Conservation (phyloP, 305 asterid genomes). For the Fraxinus angustifolia region DNA sequence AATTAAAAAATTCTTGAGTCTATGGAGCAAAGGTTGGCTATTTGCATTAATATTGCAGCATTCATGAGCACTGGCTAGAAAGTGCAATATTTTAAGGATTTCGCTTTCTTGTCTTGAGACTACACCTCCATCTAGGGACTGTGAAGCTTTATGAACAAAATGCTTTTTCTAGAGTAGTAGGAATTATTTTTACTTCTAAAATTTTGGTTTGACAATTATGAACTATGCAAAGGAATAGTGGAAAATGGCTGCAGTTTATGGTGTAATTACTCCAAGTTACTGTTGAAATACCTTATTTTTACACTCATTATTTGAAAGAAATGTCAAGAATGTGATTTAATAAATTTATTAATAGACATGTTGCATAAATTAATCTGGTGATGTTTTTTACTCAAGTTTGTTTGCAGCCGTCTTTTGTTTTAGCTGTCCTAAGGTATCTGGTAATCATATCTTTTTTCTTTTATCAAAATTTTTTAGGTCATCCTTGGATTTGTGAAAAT, state of each 20-base stretch:
- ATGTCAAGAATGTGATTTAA: neutral
- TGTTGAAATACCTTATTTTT: neutral
- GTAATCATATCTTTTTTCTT: conserved; percentile 1
- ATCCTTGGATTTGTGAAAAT: conserved; percentile 81
- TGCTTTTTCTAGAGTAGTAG: neutral
- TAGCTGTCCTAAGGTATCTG: neutral
- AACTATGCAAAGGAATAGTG: neutral
- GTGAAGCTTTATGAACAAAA: neutral
- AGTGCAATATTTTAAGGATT: neutral
- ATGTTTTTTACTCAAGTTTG: neutral
- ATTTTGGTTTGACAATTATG: neutral
- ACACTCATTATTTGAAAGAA: neutral
- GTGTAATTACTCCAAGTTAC: neutral
- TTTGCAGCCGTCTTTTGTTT: neutral
- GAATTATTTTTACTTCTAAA: neutral
- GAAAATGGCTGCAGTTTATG: neutral
- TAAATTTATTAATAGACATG: neutral
- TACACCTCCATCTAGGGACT: neutral
- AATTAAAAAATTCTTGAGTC: conserved; percentile 10
- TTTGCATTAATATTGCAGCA: neutral
- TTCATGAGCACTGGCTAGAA: neutral
- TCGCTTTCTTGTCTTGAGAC: neutral
- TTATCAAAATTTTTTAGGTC: conserved; percentile 40
- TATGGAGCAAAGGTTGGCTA: neutral
- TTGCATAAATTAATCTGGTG: neutral